phyloP scores from a whole-genome alignment of 805 yeast species.

The Phaffomyces thermotolerans region DNA sequence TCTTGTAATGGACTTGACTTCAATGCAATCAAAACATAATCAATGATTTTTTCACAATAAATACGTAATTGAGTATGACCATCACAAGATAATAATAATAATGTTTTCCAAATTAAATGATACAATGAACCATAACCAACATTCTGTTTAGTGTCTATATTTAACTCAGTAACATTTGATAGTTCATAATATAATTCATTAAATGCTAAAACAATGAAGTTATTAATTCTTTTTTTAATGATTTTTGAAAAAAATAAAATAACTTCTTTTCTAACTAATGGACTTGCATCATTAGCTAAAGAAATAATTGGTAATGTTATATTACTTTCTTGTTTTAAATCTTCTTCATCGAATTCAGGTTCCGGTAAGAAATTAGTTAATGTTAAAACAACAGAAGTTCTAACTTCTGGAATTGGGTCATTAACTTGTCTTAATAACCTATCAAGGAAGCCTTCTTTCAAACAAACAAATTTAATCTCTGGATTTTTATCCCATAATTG shows the following conservation, averaged over 20 bases:
- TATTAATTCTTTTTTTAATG: conserved; percentile 59
- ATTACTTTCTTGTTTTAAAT: conserved; percentile 57
- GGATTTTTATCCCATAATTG: conserved; percentile 68
- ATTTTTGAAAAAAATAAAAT: conserved; percentile 70
- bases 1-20: conserved; percentile 51
- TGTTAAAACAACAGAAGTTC: conserved; percentile 76
- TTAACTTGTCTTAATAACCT: conserved; percentile 50
- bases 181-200: conserved; percentile 78
- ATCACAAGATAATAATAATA: conserved; percentile 75
- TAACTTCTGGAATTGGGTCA: conserved; percentile 93
- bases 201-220: conserved; percentile 82
- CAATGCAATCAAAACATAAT: conserved; percentile 57
- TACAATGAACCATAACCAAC: conserved; percentile 86
- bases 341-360: conserved; percentile 30
- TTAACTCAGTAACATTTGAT: conserved; percentile 28
- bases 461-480: conserved; percentile 67
- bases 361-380: conserved; percentile 61
- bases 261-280: conserved; percentile 81
- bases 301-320: conserved; percentile 62
- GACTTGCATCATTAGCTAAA: conserved; percentile 79
- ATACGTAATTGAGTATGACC: conserved; percentile 77
- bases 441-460: conserved; percentile 54
- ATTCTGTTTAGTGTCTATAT: conserved; percentile 53
- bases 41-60: conserved; percentile 68
- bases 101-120: conserved; percentile 80